Base-by-base conservation (phyloP, 768 basidiomycete genomes). In the Tricholoma hemisulphureum region DNA sequence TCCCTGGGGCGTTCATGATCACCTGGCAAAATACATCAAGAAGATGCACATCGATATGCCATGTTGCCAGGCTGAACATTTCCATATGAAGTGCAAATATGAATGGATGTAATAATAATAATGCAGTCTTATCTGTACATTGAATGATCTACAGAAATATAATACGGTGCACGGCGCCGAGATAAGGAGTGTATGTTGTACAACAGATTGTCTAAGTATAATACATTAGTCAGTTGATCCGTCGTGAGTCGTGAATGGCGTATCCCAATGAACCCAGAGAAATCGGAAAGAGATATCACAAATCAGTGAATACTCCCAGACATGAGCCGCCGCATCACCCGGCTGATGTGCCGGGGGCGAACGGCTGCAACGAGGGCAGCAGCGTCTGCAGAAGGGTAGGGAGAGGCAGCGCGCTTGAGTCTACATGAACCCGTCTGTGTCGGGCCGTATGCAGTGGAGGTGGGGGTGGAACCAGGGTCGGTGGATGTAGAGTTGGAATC, bases 311-410 rank as follows among this genome's bases (percentile, higher is more conserved):
- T 48, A 18, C 31, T 58, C 20, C 60, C 53, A 14, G 62, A 58
- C 20, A 65, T 58, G 28, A 70, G 62, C 3, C 65, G 61, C 37
- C 70, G 65, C 71, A 73, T 73, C 23, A 73, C 60, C 10, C 70
- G 71, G 31, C 67, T 69, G 51, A 71, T 41, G 43, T 68, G 67
- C 16, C 69, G 67, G 1, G 69, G 71, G 13, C 59, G 64, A 29
- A 62, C 43, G 32, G 56, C 54, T 13, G 60, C 61, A 13, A 4
- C 13, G 23, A 20, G 13, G 9, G 62, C 34, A 2, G 60, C 28
- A 4, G 55, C 51, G 4, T 29, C 23, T 6, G 28, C 29, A 4
- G 56, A 48, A 31, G 50, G 14, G 21, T 21, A 48, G n/a, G 46
- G n/a, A 9, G 46, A 48, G 16, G 46, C 6, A 29, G 46, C 1